These are phyloP conservation scores for Trichoderma breve DNA, from an alignment of 2,329 filamentous ascomycete genomes.

Conservation along the genomic window DNA sequence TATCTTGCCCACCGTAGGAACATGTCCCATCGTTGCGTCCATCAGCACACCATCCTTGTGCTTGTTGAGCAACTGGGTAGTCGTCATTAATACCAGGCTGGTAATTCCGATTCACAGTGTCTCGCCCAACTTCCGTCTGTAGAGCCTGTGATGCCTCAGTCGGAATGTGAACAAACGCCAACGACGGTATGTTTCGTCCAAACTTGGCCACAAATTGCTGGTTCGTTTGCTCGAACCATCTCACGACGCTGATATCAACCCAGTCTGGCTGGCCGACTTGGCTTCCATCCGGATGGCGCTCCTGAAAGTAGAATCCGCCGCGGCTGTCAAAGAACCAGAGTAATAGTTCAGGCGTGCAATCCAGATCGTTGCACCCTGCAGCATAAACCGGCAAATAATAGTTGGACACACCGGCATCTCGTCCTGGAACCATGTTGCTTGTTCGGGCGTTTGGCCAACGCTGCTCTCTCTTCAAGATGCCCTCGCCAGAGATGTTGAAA, in stretches of 20 bases:
- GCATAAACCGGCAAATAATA: constrained; percentile 48
- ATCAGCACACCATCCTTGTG: constrained; percentile 44
- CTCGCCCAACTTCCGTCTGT: constrained; percentile 31
- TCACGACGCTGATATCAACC: constrained; percentile 45
- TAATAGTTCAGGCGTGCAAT: constrained; percentile 44
- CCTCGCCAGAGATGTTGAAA: constrained; percentile 52
- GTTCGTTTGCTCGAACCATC: constrained; percentile 43
- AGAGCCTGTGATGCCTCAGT: constrained; percentile 42
- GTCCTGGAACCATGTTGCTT: constrained; percentile 38
- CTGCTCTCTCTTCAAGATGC: constrained; percentile 44
- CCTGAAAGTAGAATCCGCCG: constrained; percentile 54
- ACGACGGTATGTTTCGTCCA: constrained; percentile 40
- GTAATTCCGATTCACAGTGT: constrained; percentile 34
- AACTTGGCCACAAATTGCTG: constrained; percentile 31
- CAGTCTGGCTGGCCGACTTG: constrained; percentile 41
- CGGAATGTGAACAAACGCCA: constrained; percentile 51
- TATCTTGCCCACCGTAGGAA: constrained; percentile 50
- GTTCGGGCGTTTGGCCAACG: constrained; percentile 41
- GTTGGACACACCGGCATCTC: constrained; percentile 44
- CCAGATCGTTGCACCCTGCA: constrained; percentile 31
- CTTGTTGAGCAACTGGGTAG: constrained; percentile 41
- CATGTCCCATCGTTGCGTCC: constrained; percentile 39
- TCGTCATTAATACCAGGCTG: constrained; percentile 50
- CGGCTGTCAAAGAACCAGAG: constrained; percentile 73
- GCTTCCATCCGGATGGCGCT: constrained; percentile 31